Evolutionary conservation across 345 rosid genomes (phyloP), one percentile per base, ranked within the genome.

Genomic region (Erodium maritimum): DNA sequence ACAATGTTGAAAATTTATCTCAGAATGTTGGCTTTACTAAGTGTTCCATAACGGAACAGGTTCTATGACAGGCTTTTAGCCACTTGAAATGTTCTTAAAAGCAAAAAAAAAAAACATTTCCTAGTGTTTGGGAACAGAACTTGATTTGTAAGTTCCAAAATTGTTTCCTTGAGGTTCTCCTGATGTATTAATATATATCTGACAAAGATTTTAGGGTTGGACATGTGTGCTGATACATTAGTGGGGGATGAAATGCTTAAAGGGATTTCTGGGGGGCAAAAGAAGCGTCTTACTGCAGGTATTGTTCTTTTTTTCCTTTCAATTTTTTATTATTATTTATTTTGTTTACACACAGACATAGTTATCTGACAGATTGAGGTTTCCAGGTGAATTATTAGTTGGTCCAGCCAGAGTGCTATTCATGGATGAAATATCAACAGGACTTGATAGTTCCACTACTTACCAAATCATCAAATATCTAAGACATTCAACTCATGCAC

Each of bases 261-360:
- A 82, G 99, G 99, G 63, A 93, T 93, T 52, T 93, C 99, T 16
- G 99, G 99, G 59, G 99, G 99, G 5, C 99, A 93, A 76, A 93
- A 88, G 85, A 93, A 87, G 80, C 83, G 96, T 55, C 96, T 93
- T 18, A 86, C 99, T 45, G 87, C 99, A 79, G 97, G 97, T 91
- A 37, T 37, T 1, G 8, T 0, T 42, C 9, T 6, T 29, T 29
- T 29, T 29, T 29, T n/a, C n/a, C 37, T 29, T 29, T 6, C 12
- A 3, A 16, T 3, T n/a, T n/a, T 10, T 42, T 42, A 42, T 42
- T 37, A 1, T 37, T 37, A 12, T 11, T 37, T 37, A 37, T 12
- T 37, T 37, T 37, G 4, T 12, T 2, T 25, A 37, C 46, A 37
- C 14, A 37, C 46, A 25, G 33, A 25, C 33, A 11, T 37, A n/a